These are phyloP conservation scores for Eimeria acervulina DNA, from an alignment of 169 alveolate species.

Conservation along the genomic window DNA sequence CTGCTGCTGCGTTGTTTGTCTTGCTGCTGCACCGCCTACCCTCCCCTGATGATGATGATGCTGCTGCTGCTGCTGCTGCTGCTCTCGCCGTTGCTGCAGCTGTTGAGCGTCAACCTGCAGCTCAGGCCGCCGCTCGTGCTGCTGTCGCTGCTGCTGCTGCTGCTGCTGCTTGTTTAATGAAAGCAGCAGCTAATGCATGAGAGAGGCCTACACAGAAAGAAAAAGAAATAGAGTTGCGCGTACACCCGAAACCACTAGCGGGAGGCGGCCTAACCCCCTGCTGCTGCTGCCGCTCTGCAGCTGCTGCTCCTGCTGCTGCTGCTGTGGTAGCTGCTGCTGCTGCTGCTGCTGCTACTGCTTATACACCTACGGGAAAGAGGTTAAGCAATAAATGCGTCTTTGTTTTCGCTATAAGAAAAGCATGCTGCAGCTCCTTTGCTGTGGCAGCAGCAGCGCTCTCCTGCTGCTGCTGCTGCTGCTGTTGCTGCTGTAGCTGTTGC, in stretches of 20 bases:
- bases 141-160: constrained; percentile 66
- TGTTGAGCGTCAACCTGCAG: not conserved
- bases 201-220: not conserved
- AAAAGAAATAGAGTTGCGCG: no score
- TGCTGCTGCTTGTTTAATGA: constrained; percentile 8
- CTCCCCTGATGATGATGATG: not conserved
- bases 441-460: constrained; percentile 48
- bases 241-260: not conserved
- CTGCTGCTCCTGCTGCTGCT: constrained; percentile 45
- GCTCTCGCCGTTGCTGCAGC: not conserved
- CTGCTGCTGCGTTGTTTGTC: not conserved
- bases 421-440: constrained; percentile 32
- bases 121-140: constrained; percentile 16
- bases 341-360: constrained; percentile 49
- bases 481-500: constrained; percentile 24
- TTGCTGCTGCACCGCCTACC: not conserved
- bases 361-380: not conserved
- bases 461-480: constrained; percentile 67
- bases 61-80: constrained; percentile 13
- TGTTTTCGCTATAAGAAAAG: not conserved
- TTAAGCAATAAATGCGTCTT: not conserved
- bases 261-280: not conserved
- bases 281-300: constrained; percentile 51
- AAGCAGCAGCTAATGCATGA: constrained; percentile 3
- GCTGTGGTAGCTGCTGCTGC: constrained; percentile 20